Base-by-base conservation (phyloP, 1,139 yeast species). In the Lodderomyces oxycetoniae region DNA sequence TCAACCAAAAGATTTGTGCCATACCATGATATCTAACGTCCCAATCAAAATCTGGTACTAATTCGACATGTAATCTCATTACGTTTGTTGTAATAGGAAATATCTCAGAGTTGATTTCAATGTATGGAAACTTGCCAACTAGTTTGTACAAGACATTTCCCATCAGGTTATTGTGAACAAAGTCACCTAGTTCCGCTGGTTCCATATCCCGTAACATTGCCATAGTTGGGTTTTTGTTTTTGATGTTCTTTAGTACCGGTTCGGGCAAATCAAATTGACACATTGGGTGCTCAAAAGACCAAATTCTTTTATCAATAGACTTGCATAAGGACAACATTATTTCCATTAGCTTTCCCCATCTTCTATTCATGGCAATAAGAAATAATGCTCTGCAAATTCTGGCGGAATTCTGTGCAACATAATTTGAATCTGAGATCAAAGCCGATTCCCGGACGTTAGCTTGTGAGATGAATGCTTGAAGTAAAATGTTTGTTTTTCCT, bases 351-450 rank as follows among this genome's bases (percentile, higher is more conserved):
- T 65, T 58, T 3, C 96, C 96, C 97, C 97, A 91, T 43, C 93
- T 68, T 46, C 97, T 70, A 50, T 86, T 84, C 30, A 89, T 66
- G 26, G 95, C 93, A 43, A 93, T 77, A 40, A 89, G 61, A 48
- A 93, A 88, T 32, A 93, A 63, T 0, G 98, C 96, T 17, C 98
- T 73, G 47, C 95, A 77, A 23, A 93, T 91, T 64, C 99, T 78
- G 1, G 91, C 88, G 2, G 97, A 74, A 48, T 93, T 93, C 51
- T 93, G 98, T 1, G 97, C 96, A 39, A 93, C 95, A 54, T 91
- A 93, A 42, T 86, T 84, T 27, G 88, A 71, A 57, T 93, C 98
- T 0, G 96, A 86, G 2, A 77, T 67, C 41, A 93, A 64, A 0
- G 96, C 84, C 1, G 96, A 79, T 41, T 88, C 95, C 44, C 71